Evolutionary conservation across 768 basidiomycete genomes (phyloP).

Genomic region (Ramaria sp.): DNA sequence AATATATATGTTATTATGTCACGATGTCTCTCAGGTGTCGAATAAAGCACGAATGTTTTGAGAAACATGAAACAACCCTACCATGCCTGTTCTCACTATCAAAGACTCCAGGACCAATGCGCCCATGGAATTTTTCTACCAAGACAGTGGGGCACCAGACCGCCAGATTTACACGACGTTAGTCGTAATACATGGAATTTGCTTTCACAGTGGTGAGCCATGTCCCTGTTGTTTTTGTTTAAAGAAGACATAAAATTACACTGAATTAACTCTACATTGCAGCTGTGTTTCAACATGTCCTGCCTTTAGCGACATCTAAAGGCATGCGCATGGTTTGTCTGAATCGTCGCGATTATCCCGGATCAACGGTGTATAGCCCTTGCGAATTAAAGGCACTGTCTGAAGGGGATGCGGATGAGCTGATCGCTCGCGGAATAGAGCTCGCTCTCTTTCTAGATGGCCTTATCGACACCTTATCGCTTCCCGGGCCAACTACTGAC

Average conservation of each 20-base stretch:
- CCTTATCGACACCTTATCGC: conserved; percentile 12
- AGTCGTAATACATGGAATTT: not conserved
- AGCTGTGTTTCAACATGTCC: not conserved
- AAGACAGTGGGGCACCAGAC: not conserved
- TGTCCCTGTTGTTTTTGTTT: not conserved
- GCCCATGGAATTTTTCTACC: not conserved
- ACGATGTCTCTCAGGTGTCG: not conserved
- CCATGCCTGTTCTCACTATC: not conserved
- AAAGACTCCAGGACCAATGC: not conserved
- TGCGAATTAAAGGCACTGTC: conserved; percentile 23
- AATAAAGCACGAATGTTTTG: no score
- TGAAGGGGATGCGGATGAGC: conserved; percentile 12
- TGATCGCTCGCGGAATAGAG: conserved; percentile 16
- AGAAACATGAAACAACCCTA: not conserved
- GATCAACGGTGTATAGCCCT: conserved; percentile 24
- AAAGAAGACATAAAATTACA: not conserved
- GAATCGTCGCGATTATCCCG: conserved; percentile 26
- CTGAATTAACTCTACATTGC: not conserved
- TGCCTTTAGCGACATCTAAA: not conserved
- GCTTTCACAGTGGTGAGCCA: not conserved
- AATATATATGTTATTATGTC: no score
- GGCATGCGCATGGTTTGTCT: conserved; percentile 19
- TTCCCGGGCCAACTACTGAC: conserved; percentile 20
- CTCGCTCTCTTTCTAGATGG: no score
- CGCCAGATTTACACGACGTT: not conserved